Percentiles rank a stretch among this genome's conserved stretches.
Evolutionary conservation across 148 eudicot genomes (phyloP).

Genomic region (Silene uniflora): DNA sequence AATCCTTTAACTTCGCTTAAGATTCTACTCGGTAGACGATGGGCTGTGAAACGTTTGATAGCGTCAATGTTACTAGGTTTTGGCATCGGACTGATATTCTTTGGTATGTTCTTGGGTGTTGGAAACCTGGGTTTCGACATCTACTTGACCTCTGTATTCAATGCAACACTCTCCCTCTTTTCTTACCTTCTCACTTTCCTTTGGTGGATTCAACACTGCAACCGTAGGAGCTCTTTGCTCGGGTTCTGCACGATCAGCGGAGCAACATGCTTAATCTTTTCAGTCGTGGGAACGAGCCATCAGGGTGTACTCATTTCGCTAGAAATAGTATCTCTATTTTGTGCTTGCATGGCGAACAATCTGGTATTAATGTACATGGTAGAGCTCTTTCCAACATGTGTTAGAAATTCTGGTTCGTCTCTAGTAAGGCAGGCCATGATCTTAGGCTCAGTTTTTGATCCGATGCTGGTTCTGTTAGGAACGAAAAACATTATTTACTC

Average conservation of each 20-base stretch:
- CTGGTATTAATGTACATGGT: conserved; percentile 24
- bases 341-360: conserved; percentile 26
- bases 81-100: conserved; percentile 27
- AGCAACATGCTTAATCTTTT: conserved; percentile 20
- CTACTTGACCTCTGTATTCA: conserved; percentile 26
- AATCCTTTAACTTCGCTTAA: conserved; percentile 17
- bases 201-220: conserved; percentile 18
- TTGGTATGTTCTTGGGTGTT: conserved; percentile 32
- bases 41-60: conserved; percentile 24
- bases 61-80: conserved; percentile 20
- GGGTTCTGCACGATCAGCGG: conserved; percentile 28
- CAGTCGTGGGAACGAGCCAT: conserved; percentile 2
- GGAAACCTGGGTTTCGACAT: conserved; percentile 28
- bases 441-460: conserved; percentile 25
- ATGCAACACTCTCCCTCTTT: conserved; percentile 14
- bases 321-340: conserved; percentile 23
- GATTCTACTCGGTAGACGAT: conserved; percentile 14
- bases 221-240: conserved; percentile 23
- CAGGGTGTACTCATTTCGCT: background rate
- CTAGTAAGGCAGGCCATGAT: conserved; percentile 29
- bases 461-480: conserved; percentile 21
- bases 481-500: conserved; percentile 1
- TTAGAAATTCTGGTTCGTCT: conserved; percentile 25
- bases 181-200: conserved; percentile 24
- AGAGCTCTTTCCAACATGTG: conserved; percentile 33